Percentiles rank a stretch among this genome's conserved stretches.
These are phyloP conservation scores for Petrea volubilis DNA, from an alignment of 257 asterid species.

Conservation along the genomic window DNA sequence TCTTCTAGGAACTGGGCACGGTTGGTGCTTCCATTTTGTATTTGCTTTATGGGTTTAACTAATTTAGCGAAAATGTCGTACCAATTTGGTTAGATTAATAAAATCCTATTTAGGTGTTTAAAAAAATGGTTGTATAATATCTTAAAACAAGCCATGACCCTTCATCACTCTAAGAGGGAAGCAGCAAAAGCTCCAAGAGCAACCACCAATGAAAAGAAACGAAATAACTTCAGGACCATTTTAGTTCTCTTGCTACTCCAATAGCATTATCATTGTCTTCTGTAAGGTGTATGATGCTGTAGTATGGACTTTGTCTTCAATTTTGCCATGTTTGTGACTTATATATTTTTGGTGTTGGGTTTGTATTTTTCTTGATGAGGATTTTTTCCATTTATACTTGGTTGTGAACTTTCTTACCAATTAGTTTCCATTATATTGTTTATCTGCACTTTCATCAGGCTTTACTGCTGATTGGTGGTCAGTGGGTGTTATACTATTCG, in stretches of 20 bases:
- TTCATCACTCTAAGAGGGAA: not conserved
- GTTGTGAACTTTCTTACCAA: not conserved
- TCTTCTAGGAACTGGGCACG: slow-evolving; percentile 99
- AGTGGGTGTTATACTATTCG: slow-evolving; percentile 93
- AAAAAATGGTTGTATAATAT: not conserved
- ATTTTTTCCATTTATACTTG: slow-evolving; percentile 7
- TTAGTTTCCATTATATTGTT: slow-evolving; percentile 14
- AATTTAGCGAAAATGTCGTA: not conserved
- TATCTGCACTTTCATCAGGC: slow-evolving; percentile 47
- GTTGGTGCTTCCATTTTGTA: slow-evolving; percentile 44
- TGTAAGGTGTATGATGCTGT: slow-evolving; percentile 1
- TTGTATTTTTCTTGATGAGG: slow-evolving; percentile 6
- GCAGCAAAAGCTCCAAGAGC: not conserved
- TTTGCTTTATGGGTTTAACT: slow-evolving; percentile 5
- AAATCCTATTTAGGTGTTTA: not conserved
- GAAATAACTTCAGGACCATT: not conserved
- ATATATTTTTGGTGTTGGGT: not conserved
- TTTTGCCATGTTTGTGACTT: not conserved
- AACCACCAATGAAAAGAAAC: not conserved
- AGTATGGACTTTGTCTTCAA: not conserved
- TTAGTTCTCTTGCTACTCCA: not conserved
- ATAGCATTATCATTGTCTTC: not conserved
- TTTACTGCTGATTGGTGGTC: slow-evolving; percentile 99
- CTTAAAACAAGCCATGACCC: not conserved
- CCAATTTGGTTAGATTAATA: slow-evolving; percentile 6